Base-by-base conservation (phyloP, 1,139 yeast genomes). In the Chernovozyma sophiae-reginae region DNA sequence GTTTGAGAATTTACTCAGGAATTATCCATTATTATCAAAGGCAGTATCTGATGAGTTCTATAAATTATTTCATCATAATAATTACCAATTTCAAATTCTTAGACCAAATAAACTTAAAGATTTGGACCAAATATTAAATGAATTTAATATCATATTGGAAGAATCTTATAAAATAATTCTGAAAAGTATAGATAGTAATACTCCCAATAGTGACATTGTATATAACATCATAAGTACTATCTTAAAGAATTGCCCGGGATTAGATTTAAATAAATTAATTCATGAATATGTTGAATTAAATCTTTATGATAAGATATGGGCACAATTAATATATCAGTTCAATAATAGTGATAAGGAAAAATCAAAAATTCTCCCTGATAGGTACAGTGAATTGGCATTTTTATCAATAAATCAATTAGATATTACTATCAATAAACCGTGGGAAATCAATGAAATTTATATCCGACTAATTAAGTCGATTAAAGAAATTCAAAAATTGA, bases 351-450 rank as follows among this genome's bases (percentile, higher is more conserved):
- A 74, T 10, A 40, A 53, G 23, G 52, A 61, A 27, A 52, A 56
- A 38, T 12, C 27, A 12, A 7, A 8, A 25, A n/a, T n/a, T n/a
- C n/a, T n/a, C n/a, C n/a, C n/a, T n/a, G n/a, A n/a, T n/a, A n/a
- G n/a, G n/a, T 76, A 77, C 57, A 52, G 65, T 2, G 47, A 55
- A 7, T 48, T 87, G 15, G 64, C 72, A 14, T 54, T 74, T 48
- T 53, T 89, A 5, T 82, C 94, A 25, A 56, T 89, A 11, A 79
- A 81, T 36, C 96, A 89, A 51, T 69, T 87, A 5, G 90, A 82
- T 11, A 58, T 79, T 24, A 86, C 81, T 5, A 62, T 60, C 3
- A 49, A 55, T 31, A 48, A 62, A 42, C 72, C 74, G 34, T 55
- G 69, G 73, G 52, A 46, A 52, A 41, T 61, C 15, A 70, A 69